Evolutionary conservation across 805 yeast species (phyloP), one percentile per base, ranked within the genome.

Genomic region (Brettanomyces naardenensis): DNA sequence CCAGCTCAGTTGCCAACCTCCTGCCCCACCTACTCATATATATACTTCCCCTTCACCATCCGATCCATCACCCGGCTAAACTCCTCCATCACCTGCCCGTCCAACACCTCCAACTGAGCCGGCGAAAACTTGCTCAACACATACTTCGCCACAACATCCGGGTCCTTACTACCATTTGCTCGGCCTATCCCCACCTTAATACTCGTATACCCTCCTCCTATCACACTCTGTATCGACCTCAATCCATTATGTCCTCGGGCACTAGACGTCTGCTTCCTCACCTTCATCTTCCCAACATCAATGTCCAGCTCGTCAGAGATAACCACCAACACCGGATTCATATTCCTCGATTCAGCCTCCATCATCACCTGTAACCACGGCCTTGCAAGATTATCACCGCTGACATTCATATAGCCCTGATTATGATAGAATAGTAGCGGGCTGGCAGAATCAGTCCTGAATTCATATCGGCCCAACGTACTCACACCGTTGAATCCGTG

Each of bases 211-310:
- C 64, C 66, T 26, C 66, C 64, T 0, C 80, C 79, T 27, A 71
- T 54, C 3, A 15, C 9, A 5, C 55, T 45, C 31, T 69, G 70
- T 3, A 89, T 69, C 29, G 81, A 73, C 43, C 70, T 69, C 20
- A 89, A 64, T 0, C 96, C 97, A 52, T 86, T 87, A 51, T 89
- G 97, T 0, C 95, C 96, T 32, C 92, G 65, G 13, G 78, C 68
- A 31, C 85, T 73, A 0, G 80, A 66, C 1, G 75, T 71, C 11
- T 76, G 78, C 14, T 61, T 64, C 33, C 90, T 65, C 1, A 81
- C 54, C 48, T 81, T 81, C 17, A 78, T 63, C 37, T 74, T 71
- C 0, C 97, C 96, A 3, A 78, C 46, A 0, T 71, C 72, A 11
- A 78, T 53, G 42, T 77, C 80, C 32, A 88, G 54, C 46, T 89